Conservation (phyloP, 495 filamentous ascomycete genomes). For the Aspergillus avenaceus region DNA sequence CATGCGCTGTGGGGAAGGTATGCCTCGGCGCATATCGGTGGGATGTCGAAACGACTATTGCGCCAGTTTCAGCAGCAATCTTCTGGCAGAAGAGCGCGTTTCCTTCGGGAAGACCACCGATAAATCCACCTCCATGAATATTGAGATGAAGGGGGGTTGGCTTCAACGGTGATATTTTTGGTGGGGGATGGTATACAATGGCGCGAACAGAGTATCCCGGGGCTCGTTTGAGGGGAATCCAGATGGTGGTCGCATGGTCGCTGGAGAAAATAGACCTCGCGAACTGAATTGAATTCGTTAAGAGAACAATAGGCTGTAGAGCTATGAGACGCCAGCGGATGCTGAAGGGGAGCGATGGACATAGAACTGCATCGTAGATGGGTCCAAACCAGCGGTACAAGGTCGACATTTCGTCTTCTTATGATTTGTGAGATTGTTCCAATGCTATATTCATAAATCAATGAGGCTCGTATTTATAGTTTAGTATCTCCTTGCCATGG, state of each 20-base stretch:
- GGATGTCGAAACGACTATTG: constrained; percentile 6
- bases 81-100: constrained; percentile 6
- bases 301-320: constrained; percentile 4
- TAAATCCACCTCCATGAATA: constrained; percentile 10
- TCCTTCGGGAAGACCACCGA: constrained; percentile 7
- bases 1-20: constrained; percentile 5
- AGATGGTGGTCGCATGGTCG: neutral
- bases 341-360: neutral
- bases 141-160: constrained; percentile 7
- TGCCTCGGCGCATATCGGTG: constrained; percentile 3
- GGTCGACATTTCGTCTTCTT: neutral
- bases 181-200: neutral
- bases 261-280: neutral
- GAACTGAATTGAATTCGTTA: constrained; percentile 6
- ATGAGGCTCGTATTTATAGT: neutral
- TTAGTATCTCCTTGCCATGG: neutral
- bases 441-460: neutral
- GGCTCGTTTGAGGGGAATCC: constrained; percentile 3
- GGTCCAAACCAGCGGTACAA: neutral
- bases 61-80: constrained; percentile 3
- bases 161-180: neutral
- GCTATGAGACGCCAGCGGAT: constrained; percentile 2
- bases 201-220: constrained; percentile 2
- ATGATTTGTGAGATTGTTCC: neutral
- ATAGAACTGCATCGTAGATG: constrained; percentile 2